Base-by-base conservation (phyloP, 2,329 filamentous ascomycete genomes). In the Microsporum ferrugineum region DNA sequence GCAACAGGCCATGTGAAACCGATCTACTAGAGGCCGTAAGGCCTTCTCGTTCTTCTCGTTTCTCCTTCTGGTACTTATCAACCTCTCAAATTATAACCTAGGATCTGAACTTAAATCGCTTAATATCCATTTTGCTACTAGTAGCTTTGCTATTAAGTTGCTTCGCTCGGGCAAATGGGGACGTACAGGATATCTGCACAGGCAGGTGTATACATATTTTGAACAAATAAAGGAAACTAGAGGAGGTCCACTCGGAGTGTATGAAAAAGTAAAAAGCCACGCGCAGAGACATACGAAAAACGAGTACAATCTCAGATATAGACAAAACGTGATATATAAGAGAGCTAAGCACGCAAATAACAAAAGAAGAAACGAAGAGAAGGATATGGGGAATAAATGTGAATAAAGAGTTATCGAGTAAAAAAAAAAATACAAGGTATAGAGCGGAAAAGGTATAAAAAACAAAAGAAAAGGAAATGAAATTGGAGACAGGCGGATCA, bases 261-360 rank as follows among this genome's bases (percentile, higher is more conserved):
- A 34, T 1, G 51, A n/a, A 34, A 33, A 23, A n/a, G 27, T 12
- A 33, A 31, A 14, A 51, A 51, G 45, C 4, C 31, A 55, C 29
- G 31, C 29, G 51, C 31, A 34, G 33, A 34, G 2, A 55, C 51
- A 55, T 34, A 55, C n/a, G 51, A 36, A 55, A 55, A 23, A 34
- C n/a, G n/a, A n/a, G 51, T 55, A 29, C 43, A 39, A 36, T 38
- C 58, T 34, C 49, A 59, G 41, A n/a, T 59, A 59, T 14, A 39
- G 33, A 49, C 49, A 49, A 29, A 2, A 5, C n/a, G 36, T 38
- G 27, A 49, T 36, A 41, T 38, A 58, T 23, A 33, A 23, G 17
- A n/a, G 29, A 17, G 29, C 23, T 34, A 10, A 31, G 14, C 45
- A 27, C 27, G 51, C 23, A 23, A 12, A 12, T 29, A 39, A n/a